Percentiles rank a stretch among this genome's conserved stretches.
phyloP scores from a whole-genome alignment of 1,139 yeast species.

The Yamadazyma taylorii region DNA sequence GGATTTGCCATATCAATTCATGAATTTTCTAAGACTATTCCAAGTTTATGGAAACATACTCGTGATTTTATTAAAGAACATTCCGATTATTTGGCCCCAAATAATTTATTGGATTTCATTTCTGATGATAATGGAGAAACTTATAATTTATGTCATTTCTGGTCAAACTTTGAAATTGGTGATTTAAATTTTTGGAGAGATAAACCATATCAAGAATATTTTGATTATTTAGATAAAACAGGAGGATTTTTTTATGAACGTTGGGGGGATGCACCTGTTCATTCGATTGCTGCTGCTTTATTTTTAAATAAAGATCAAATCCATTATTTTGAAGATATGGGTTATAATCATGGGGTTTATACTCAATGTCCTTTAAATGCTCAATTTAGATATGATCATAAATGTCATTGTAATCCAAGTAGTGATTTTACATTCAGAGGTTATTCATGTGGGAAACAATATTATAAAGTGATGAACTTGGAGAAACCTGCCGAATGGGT shows the following conservation, averaged over 20 bases:
- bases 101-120: conserved; percentile 53
- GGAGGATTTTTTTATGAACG: conserved; percentile 94
- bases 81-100: conserved; percentile 45
- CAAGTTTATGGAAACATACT: conserved; percentile 58
- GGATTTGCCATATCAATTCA: conserved; percentile 69
- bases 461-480: conserved; percentile 44
- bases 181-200: conserved; percentile 75
- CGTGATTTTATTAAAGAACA: conserved; percentile 45
- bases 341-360: conserved; percentile 73
- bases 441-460: conserved; percentile 54
- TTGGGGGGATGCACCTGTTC: conserved; percentile 97
- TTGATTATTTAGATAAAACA: conserved; percentile 66
- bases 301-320: conserved; percentile 63
- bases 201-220: conserved; percentile 64
- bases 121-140: conserved; percentile 60
- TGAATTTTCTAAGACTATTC: conserved; percentile 59
- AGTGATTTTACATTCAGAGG: conserved; percentile 55
- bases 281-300: conserved; percentile 78
- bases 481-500: conserved; percentile 48
- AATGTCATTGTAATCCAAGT: conserved; percentile 52
- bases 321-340: conserved; percentile 80
- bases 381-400: conserved; percentile 41
- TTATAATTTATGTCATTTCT: conserved; percentile 84
- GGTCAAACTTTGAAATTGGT: conserved; percentile 92
- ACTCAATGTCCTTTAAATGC: conserved; percentile 56